Evolutionary conservation across 2,329 filamentous ascomycete species (phyloP), one percentile per base, ranked within the genome.

Genomic region (Colletotrichum filicis): DNA sequence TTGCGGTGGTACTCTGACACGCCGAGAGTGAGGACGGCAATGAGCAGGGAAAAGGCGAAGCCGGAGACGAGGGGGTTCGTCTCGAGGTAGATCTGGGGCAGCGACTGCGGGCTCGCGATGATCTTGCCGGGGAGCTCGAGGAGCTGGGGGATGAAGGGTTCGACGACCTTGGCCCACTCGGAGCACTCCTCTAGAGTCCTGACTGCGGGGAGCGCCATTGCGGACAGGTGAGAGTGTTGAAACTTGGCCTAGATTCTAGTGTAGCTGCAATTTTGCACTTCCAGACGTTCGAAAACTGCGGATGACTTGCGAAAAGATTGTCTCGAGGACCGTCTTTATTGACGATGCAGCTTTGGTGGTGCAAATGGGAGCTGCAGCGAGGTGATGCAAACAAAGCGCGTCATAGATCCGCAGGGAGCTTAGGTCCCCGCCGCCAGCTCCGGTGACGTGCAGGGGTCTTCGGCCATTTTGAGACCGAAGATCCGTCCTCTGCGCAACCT

Each of bases 1-100:
- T 99, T 99, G 79, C 89, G 90, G 84, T 97, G 98, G 84, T 95
- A 83, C 82, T 98, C 96, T 1, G 95, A 94, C 5, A 91, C 85
- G 37, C 96, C 79, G 28, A 98, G 85, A 78, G 97, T 93, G 32
- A 97, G 79, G 5, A 88, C 88, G 1, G 91, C 91, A n/a, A 97
- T 82, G 53, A 91, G 87, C 22, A 97, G 77, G 3, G 94, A 93
- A 66, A 94, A 89, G 0, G 91, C 92, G 75, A 97, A 88, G 3
- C 91, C 93, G 1, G 90, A 92, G 32, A 98, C 87, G 55, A 98
- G 85, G 0, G 97, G 97, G 80, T 99, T 98, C 22, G 96, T 98
- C 60, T 91, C 87, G 68, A 93, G 81, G 79, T 98, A 99, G 70
- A 98, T 84, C 59, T 91, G 85, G 77, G 91, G 87, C 67, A 98